Evolutionary conservation across 352 stramenopile genomes (phyloP).

Genomic region (Globisporangium solare): DNA sequence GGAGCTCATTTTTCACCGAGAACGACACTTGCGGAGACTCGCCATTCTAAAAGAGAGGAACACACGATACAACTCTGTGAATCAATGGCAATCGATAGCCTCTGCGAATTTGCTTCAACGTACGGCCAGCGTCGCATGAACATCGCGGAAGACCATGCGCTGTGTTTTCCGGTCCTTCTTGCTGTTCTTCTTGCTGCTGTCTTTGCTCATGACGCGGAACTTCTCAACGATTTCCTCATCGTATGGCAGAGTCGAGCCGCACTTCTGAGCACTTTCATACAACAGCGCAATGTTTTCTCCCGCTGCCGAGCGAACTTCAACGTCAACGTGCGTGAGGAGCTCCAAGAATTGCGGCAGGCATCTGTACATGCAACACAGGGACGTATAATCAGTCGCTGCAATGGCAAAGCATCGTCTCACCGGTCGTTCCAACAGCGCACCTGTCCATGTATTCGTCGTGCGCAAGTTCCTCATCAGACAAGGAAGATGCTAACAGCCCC

Average conservation of each 20-base stretch:
- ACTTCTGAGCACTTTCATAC: conserved; percentile 61
- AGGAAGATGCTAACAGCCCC: conserved; percentile 61
- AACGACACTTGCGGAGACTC: conserved; percentile 78
- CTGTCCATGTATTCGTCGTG: conserved; percentile 54
- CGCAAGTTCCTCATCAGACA: conserved; percentile 48
- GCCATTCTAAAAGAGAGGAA: conserved; percentile 36
- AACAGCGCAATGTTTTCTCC: conserved; percentile 85
- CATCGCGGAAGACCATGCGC: conserved; percentile 78
- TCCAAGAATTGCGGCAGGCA: conserved; percentile 64
- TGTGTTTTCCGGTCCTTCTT: conserved; percentile 88
- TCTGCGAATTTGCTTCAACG: conserved; percentile 8
- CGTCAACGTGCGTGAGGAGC: conserved; percentile 72
- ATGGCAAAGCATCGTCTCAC: background rate
- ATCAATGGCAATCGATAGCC: background rate
- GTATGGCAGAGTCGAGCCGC: conserved; percentile 39
- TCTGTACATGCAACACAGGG: conserved; percentile 17
- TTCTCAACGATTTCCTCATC: conserved; percentile 67
- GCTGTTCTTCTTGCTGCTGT: conserved; percentile 87
- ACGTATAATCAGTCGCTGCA: background rate
- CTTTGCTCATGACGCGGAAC: conserved; percentile 79
- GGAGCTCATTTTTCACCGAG: conserved; percentile 63
- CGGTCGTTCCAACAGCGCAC: conserved; percentile 20
- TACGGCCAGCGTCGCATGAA: conserved; percentile 74
- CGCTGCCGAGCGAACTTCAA: conserved; percentile 74
- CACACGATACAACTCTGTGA: conserved; percentile 2